Base-by-base conservation (phyloP, 208 protist species). In the Kentomonas sorsogonicus region DNA sequence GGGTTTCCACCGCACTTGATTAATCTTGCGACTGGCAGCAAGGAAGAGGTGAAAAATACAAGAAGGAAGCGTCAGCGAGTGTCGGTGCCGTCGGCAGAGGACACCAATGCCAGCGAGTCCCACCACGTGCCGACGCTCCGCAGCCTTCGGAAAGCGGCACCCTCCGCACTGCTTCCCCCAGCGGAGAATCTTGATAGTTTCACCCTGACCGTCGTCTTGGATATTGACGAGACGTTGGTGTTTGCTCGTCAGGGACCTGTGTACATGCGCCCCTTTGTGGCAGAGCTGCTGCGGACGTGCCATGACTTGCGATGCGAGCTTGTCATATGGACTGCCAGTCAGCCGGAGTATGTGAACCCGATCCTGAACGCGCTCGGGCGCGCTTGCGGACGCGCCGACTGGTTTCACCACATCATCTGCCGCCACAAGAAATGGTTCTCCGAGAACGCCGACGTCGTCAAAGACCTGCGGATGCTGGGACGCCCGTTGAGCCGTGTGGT, bases 151-250 rank as follows among this genome's bases (percentile, higher is more conserved):
- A n/a, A n/a, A n/a, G n/a, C n/a, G n/a, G n/a, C n/a, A n/a, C n/a
- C n/a, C n/a, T n/a, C n/a, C n/a, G n/a, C n/a, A n/a, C n/a, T n/a
- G n/a, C n/a, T n/a, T n/a, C n/a, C n/a, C n/a, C n/a, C n/a, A n/a
- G n/a, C n/a, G n/a, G n/a, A n/a, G n/a, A n/a, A n/a, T n/a, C n/a
- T n/a, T n/a, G n/a, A n/a, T n/a, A n/a, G n/a, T n/a, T n/a, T n/a
- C n/a, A 63, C 71, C 0, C 67, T 94, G 30, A 79, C 82, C 5
- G 69, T 91, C 10, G 79, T 94, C 1, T 60, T 94, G 36, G 87
- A 94, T 55, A 36, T 94, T 7, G 83, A 94, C 43, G 83, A 94
- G 57, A 91, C 87, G 23, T 61, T 94, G 0, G 78, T 94, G 3
- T 59, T 38, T 2, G 82, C 84, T 15, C 81, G 84, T 0, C n/a